Conservation (phyloP, 129 eudicot genomes). For the Mikania micrantha region DNA sequence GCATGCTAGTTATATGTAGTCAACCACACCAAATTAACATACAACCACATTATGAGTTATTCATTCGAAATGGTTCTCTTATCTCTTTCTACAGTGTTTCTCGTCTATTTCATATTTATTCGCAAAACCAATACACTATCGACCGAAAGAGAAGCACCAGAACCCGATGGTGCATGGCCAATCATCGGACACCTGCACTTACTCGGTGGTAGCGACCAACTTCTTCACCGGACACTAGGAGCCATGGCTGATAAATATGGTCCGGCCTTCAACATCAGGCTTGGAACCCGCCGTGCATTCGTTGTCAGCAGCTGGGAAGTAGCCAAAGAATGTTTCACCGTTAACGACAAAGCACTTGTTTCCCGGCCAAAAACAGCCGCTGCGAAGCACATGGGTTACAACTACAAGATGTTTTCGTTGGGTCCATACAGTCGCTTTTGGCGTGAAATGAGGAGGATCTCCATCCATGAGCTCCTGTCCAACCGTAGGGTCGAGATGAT, state of each 20-base stretch:
- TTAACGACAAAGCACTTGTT: conserved; percentile 12
- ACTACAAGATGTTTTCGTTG: conserved; percentile 22
- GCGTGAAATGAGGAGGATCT: conserved; percentile 29
- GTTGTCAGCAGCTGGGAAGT: conserved; percentile 23
- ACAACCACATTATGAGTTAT: not conserved
- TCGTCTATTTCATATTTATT: not conserved
- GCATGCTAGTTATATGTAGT: not conserved
- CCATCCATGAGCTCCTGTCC: conserved; percentile 21
- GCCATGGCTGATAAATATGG: conserved; percentile 26
- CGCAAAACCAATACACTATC: not conserved
- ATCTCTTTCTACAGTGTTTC: not conserved
- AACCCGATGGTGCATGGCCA: conserved; percentile 27
- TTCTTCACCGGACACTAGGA: conserved; percentile 15
- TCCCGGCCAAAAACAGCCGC: conserved; percentile 16
- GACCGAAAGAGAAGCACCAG: not conserved
- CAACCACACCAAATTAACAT: not conserved
- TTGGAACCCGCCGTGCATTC: conserved; percentile 12
- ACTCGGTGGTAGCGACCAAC: not conserved
- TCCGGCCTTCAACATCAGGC: conserved; percentile 17
- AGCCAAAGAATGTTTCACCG: conserved; percentile 3
- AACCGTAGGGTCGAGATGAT: conserved; percentile 17
- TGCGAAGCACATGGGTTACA: conserved; percentile 19
- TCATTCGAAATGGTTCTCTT: not conserved
- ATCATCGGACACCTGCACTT: conserved; percentile 34
- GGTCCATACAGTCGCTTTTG: conserved; percentile 25